Evolutionary conservation across 2,329 filamentous ascomycete species (phyloP), one percentile per base, ranked within the genome.

Genomic region (Neonectria faginata): DNA sequence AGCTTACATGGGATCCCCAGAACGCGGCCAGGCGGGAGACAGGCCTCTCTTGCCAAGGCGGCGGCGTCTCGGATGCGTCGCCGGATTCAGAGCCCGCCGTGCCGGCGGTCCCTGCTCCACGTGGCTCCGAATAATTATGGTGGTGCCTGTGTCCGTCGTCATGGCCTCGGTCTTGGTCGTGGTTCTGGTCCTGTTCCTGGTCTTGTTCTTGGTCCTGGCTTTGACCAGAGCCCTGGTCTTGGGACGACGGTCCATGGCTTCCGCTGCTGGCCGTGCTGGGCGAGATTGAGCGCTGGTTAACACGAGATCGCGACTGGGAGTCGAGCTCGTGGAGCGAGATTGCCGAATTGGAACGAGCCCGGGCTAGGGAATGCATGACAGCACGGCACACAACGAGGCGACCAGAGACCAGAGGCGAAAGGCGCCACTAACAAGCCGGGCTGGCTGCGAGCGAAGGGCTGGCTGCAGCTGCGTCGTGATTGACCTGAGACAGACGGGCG

Each of bases 311-410:
- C 31, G 60, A 54, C 11, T 48, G 57, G 12, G 14, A 22, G 12
- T 48, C 39, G 42, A 72, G 65, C 56, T 73, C 71, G 9, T 72
- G 63, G 12, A 73, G 70, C 11, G 70, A 67, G 51, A 74, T 73
- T 18, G 62, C 59, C 7, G 70, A 71, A 64, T 61, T 65, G 54
- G 68, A 69, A 12, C 68, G 66, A 39, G 48, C 42, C 57, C 47
- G 57, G 29, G 20, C 29, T 56, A 54, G 39, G 25, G 55, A 59
- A 53, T 51, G 62, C 71, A 72, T 48, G 51, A 51, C 14, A 31
- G 11, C 25, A 16, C 25, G 25, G 5, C 25, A 33, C 42, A 7
- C 47, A 39, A 56, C 25, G 57, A 11, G 39, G 45, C 36, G 36
- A 16, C 36, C 36, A 39, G n/a, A 39, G 36, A 39, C 36, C 36